Evolutionary conservation across 2,329 filamentous ascomycete species (phyloP).

Genomic region (Colletotrichum paranaense): DNA sequence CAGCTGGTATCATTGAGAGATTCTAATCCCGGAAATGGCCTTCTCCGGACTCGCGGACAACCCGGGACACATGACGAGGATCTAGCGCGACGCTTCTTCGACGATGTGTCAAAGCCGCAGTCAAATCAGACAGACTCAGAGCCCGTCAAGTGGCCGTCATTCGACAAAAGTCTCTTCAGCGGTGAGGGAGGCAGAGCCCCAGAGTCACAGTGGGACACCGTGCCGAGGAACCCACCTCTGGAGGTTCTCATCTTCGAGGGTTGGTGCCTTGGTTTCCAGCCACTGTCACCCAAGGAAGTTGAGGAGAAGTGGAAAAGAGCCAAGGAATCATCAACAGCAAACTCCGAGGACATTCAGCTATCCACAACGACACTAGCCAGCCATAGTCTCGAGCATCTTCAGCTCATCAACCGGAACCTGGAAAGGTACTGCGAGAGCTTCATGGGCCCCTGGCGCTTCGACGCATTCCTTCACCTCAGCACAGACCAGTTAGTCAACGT

Average conservation of each 20-base stretch:
- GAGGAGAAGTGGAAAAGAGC: conserved; percentile 27
- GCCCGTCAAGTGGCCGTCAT: conserved; percentile 23
- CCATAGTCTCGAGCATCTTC: conserved; percentile 18
- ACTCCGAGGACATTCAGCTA: neutral
- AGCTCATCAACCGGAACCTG: conserved; percentile 30
- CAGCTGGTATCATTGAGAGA: conserved; percentile 24
- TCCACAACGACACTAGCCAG: conserved; percentile 21
- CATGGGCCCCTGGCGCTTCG: conserved; percentile 32
- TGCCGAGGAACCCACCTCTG: conserved; percentile 20
- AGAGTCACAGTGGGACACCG: conserved; percentile 5
- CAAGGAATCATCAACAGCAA: neutral
- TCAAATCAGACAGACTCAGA: neutral
- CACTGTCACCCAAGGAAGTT: neutral
- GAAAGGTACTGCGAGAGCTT: conserved; percentile 29
- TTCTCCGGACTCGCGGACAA: conserved; percentile 27
- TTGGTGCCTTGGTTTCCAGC: conserved; percentile 34
- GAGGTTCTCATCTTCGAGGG: conserved; percentile 33
- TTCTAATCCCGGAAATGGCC: conserved; percentile 7
- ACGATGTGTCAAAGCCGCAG: neutral
- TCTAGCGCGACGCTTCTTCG: conserved; percentile 24
- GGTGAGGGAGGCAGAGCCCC: conserved; percentile 28
- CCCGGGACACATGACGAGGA: conserved; percentile 32
- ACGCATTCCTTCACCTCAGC: conserved; percentile 29
- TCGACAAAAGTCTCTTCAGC: conserved; percentile 30
- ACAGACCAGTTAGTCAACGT: conserved; percentile 28